A percentile compares a stretch with the other conserved stretches of the same genome.
Conservation (phyloP, 345 rosid genomes). For the Psidium friedrichsthalianum region DNA sequence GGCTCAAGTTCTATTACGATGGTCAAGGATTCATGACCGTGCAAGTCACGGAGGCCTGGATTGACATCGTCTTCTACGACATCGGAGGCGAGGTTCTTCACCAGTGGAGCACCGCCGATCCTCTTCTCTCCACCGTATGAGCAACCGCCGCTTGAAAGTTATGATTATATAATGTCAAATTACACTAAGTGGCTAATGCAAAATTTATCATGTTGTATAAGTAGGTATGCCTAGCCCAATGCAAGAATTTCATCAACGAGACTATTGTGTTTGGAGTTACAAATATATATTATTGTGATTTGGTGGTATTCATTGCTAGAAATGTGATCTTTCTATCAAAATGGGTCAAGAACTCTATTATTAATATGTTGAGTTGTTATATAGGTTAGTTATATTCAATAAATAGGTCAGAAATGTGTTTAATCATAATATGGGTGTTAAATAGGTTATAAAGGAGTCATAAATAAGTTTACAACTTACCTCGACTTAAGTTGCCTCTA, state of each 20-base stretch:
- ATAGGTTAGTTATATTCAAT: no score
- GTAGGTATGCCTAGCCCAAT: background rate
- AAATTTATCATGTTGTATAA: background rate
- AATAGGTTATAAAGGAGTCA: no score
- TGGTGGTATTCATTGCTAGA: background rate
- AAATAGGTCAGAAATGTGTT: no score
- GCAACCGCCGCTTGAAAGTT: background rate
- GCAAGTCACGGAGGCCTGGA: slow-evolving; percentile 13
- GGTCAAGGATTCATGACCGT: slow-evolving; percentile 83
- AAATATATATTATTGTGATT: background rate
- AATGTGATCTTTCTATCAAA: background rate
- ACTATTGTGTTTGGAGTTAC: background rate
- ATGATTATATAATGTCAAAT: background rate
- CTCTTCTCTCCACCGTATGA: slow-evolving; percentile 11
- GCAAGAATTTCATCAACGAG: background rate
- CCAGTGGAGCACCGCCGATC: slow-evolving; percentile 23
- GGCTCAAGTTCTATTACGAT: slow-evolving; percentile 51
- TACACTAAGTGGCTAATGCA: background rate
- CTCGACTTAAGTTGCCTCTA: no score
- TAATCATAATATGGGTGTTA: no score
- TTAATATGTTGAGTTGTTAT: no score
- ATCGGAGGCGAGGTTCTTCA: slow-evolving; percentile 40
- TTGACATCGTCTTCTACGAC: slow-evolving; percentile 32
- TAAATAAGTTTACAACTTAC: no score
- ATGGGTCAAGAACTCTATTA: no score